Conservation (phyloP, 768 basidiomycete genomes). For the Auricularia auricula-judae region DNA sequence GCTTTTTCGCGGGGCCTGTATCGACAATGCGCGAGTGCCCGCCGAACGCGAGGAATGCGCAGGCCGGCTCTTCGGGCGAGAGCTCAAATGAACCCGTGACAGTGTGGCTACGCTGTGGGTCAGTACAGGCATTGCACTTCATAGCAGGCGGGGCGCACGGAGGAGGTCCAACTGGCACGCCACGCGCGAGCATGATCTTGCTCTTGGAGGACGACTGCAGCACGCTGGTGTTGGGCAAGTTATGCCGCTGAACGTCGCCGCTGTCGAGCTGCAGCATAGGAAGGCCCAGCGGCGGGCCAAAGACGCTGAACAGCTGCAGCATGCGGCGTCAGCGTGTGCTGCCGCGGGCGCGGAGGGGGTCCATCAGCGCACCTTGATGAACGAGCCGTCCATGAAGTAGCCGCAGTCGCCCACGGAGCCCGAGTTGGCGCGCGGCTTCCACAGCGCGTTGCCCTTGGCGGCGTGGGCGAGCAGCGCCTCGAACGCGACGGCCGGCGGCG, state of each 20-base stretch:
- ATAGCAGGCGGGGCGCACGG: neutral
- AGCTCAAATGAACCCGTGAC: neutral
- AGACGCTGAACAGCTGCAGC: neutral
- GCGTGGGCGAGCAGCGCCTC: neutral
- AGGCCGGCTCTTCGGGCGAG: neutral
- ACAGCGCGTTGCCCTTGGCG: neutral
- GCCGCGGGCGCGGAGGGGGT: neutral
- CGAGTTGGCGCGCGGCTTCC: neutral
- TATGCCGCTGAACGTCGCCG: neutral
- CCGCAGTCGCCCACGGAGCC: slow-evolving; percentile 1
- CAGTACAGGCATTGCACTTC: neutral
- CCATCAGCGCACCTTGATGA: neutral
- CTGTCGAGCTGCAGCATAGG: slow-evolving; percentile 1
- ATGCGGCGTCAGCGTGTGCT: neutral
- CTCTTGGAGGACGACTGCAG: neutral
- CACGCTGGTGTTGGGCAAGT: neutral
- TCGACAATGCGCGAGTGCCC: neutral
- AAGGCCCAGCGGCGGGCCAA: neutral
- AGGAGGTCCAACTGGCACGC: neutral
- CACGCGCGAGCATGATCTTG: neutral
- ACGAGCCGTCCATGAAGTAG: neutral
- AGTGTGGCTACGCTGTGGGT: neutral
- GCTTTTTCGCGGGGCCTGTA: neutral
- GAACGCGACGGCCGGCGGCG: neutral
- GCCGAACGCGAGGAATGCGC: neutral